These are phyloP conservation scores for Moricandia moricandioides DNA, from an alignment of 345 rosid genomes.

Conservation along the genomic window DNA sequence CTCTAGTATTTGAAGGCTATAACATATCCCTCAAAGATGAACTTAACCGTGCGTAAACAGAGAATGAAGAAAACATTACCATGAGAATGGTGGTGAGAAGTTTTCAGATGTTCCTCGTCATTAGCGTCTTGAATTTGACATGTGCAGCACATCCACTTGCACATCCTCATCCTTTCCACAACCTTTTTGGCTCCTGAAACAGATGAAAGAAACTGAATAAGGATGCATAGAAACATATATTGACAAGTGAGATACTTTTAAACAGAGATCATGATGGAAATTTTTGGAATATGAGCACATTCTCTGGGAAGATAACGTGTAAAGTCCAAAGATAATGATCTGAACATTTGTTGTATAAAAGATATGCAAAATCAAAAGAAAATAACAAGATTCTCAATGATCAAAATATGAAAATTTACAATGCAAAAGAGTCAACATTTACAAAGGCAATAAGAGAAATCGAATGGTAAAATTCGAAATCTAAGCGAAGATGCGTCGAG, in stretches of 20 bases:
- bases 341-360: background rate
- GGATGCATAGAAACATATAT: background rate
- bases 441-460: constrained; percentile 10
- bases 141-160: constrained; percentile 88
- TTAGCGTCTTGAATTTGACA: constrained; percentile 78
- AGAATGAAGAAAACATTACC: constrained; percentile 37
- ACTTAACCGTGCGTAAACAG: background rate
- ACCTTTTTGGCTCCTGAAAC: constrained; percentile 18
- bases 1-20: too few relatives aligned
- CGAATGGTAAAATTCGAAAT: background rate
- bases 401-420: background rate
- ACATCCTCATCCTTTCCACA: constrained; percentile 61
- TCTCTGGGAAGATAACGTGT: background rate
- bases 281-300: background rate
- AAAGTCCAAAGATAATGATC: too few relatives aligned
- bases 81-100: constrained; percentile 51
- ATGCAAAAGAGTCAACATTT: constrained; percentile 3
- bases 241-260: background rate
- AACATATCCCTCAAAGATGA: too few relatives aligned
- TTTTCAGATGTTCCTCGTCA: constrained; percentile 60
- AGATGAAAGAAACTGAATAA: background rate
- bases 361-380: background rate
- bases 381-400: background rate
- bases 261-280: background rate
- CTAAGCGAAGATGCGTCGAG: background rate